Evolutionary conservation across 2,329 filamentous ascomycete species (phyloP).

Genomic region (Endoconidiophora laricicola): DNA sequence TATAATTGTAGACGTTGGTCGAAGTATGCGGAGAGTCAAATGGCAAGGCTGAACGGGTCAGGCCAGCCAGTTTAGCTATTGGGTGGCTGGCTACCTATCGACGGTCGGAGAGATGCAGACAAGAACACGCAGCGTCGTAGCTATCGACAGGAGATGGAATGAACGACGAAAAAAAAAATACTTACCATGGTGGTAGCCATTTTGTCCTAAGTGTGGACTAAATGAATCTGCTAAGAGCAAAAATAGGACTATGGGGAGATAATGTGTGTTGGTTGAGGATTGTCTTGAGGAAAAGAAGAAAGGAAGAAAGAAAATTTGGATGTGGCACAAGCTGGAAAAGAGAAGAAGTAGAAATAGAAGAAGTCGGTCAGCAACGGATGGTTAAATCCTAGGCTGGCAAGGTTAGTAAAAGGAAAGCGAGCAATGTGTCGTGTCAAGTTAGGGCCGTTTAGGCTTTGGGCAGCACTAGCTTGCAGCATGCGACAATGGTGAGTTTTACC

Average conservation of each 20-base stretch:
- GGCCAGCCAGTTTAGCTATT: too few species aligned
- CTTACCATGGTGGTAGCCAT: conserved; percentile 10
- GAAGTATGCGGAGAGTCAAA: background rate
- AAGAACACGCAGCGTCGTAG: too few species aligned
- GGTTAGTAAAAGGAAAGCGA: background rate
- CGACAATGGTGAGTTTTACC: too few species aligned
- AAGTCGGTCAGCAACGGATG: background rate
- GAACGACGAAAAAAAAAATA: background rate
- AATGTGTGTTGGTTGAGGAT: too few species aligned
- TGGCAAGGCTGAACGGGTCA: background rate
- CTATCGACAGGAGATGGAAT: background rate
- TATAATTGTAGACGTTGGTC: background rate
- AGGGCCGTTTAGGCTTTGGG: background rate
- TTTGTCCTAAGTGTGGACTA: background rate
- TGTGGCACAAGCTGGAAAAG: conserved; percentile 1
- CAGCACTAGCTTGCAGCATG: background rate
- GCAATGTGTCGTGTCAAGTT: background rate
- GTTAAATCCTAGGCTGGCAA: background rate
- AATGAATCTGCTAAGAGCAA: background rate
- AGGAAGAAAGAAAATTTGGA: conserved; percentile 1
- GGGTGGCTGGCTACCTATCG: too few species aligned
- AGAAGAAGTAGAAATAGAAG: background rate
- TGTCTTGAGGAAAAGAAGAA: background rate
- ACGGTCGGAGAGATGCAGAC: too few species aligned
- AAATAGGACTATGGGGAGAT: background rate